These are phyloP conservation scores for Monosporascus sp. DNA, from an alignment of 2,329 filamentous ascomycete genomes.

Conservation along the genomic window DNA sequence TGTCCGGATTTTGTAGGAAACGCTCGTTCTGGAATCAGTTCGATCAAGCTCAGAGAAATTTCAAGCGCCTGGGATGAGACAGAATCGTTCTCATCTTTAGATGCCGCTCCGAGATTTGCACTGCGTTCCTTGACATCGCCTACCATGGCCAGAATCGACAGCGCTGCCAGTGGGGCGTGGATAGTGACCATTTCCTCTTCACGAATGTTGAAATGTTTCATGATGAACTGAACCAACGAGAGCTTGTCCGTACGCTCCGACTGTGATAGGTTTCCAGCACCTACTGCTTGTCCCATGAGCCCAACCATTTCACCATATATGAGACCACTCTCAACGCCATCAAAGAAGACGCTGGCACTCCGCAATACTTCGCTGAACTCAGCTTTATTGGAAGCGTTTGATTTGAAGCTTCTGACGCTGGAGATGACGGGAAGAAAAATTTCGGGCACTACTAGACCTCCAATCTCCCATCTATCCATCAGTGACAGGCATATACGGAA, in stretches of 20 bases:
- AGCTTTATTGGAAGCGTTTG: conserved; percentile 54
- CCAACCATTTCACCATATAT: conserved; percentile 81
- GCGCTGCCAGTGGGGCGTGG: conserved; percentile 71
- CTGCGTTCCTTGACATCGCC: conserved; percentile 43
- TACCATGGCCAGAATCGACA: conserved; percentile 60
- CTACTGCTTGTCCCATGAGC: conserved; percentile 58
- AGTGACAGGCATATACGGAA: conserved; percentile 90
- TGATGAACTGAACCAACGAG: conserved; percentile 71
- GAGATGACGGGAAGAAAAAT: conserved; percentile 83
- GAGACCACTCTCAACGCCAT: conserved; percentile 88
- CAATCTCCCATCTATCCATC: conserved; percentile 98
- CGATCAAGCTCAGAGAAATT: conserved; percentile 53
- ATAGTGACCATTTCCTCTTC: conserved; percentile 93
- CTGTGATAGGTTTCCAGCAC: conserved; percentile 35
- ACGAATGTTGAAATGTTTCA: conserved; percentile 82
- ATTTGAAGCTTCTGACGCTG: conserved; percentile 72
- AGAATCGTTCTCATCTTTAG: conserved; percentile 15
- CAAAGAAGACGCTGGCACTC: conserved; percentile 94
- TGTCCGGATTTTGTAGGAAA: conserved; percentile 37
- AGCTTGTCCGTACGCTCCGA: conserved; percentile 57
- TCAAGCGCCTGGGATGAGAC: conserved; percentile 30
- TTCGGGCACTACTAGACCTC: conserved; percentile 78
- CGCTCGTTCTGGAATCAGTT: conserved; percentile 59
- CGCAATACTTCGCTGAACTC: conserved; percentile 83
- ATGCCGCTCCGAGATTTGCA: conserved; percentile 6